phyloP scores from a whole-genome alignment of 129 eudicot species.

The Helichrysum umbraculigerum region DNA sequence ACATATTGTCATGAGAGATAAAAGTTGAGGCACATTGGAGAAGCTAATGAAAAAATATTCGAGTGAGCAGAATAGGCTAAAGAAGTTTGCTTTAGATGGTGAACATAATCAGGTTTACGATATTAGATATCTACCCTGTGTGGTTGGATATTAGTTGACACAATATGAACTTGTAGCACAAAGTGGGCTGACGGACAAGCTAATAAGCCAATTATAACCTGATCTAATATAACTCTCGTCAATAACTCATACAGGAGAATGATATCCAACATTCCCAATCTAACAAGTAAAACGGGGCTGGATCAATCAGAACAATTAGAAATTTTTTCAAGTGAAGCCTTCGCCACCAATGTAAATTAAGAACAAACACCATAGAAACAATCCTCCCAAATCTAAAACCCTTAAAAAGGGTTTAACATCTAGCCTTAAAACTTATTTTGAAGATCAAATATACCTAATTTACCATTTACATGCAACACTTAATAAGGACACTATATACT shows the following conservation, averaged over 20 bases:
- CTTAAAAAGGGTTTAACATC: no score
- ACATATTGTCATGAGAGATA: not conserved
- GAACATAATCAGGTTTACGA: not conserved
- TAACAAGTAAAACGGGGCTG: not conserved
- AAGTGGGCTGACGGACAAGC: not conserved
- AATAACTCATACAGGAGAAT: not conserved
- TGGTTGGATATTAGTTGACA: not conserved
- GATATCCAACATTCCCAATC: not conserved
- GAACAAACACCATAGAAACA: not conserved
- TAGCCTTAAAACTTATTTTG: no score
- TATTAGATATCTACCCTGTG: no score
- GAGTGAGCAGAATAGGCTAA: not conserved
- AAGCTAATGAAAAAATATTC: not conserved
- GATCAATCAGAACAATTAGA: not conserved
- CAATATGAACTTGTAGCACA: not conserved
- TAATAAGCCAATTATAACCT: not conserved
- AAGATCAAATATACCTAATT: no score
- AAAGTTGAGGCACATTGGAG: not conserved
- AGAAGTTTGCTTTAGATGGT: not conserved
- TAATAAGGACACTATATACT: no score
- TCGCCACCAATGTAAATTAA: not conserved
- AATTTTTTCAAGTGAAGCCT: slow-evolving; percentile 11
- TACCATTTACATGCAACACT: no score
- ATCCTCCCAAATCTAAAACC: not conserved
- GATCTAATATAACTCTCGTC: not conserved